A percentile compares a stretch with the other conserved stretches of the same genome.
Evolutionary conservation across 2,329 filamentous ascomycete species (phyloP).

Genomic region (Aspergillus awamori): DNA sequence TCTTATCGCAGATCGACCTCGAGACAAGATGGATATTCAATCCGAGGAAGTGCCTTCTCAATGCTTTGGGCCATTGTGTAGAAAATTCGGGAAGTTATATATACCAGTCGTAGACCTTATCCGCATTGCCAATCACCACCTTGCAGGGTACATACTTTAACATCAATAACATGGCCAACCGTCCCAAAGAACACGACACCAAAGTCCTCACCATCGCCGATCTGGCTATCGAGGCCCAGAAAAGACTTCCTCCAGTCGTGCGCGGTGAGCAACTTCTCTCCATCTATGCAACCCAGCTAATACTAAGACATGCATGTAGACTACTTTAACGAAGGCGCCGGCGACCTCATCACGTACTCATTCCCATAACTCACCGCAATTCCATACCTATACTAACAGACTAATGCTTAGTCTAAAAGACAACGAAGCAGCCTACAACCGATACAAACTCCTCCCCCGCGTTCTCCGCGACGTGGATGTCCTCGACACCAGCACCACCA

Average conservation of each 20-base stretch:
- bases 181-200: background rate
- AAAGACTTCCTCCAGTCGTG: background rate
- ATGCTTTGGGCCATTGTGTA: background rate
- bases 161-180: background rate
- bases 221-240: slow-evolving; percentile 3
- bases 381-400: background rate
- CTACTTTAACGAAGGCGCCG: slow-evolving; percentile 14
- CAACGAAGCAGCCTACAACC: slow-evolving; percentile 12
- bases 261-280: background rate
- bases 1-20: background rate
- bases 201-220: slow-evolving; percentile 12
- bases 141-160: background rate
- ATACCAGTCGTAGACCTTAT: background rate
- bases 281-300: background rate
- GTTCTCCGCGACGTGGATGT: slow-evolving; percentile 11
- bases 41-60: background rate
- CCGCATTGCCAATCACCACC: background rate
- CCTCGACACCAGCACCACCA: slow-evolving; percentile 4
- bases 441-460: slow-evolving; percentile 12
- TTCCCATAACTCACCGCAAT: background rate
- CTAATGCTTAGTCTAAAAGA: background rate
- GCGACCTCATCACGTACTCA: slow-evolving; percentile 8
- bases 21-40: background rate
- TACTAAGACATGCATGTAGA: background rate
- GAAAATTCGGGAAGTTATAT: background rate